Evolutionary conservation across 2,329 filamentous ascomycete genomes (phyloP).

Genomic region (Apiospora marii): DNA sequence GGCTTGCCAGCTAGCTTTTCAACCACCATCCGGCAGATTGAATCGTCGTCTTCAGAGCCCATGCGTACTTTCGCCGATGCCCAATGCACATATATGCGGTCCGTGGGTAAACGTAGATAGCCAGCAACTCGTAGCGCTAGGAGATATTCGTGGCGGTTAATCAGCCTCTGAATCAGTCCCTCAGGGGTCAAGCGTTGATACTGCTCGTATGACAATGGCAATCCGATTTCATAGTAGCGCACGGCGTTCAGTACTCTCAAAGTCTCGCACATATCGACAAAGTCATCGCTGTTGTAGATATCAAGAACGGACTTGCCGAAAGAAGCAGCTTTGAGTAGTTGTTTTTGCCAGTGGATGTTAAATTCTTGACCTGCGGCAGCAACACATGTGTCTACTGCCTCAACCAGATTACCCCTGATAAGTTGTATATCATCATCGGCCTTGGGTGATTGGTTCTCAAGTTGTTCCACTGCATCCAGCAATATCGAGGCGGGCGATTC

Average conservation of each 20-base stretch:
- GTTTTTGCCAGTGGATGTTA: slow-evolving; percentile 90
- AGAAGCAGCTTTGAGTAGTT: slow-evolving; percentile 92
- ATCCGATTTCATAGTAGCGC: slow-evolving; percentile 87
- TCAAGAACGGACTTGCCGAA: slow-evolving; percentile 98
- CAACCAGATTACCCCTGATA: slow-evolving; percentile 85
- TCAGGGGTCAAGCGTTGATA: slow-evolving; percentile 91
- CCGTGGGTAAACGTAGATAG: slow-evolving; percentile 84
- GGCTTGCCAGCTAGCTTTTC: slow-evolving; percentile 85
- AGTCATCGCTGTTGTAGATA: slow-evolving; percentile 97
- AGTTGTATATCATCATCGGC: slow-evolving; percentile 97
- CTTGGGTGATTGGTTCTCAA: slow-evolving; percentile 94
- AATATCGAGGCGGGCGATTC: slow-evolving; percentile 91
- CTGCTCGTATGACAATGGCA: slow-evolving; percentile 92
- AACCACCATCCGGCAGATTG: slow-evolving; percentile 86
- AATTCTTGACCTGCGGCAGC: slow-evolving; percentile 94
- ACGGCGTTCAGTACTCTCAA: slow-evolving; percentile 92
- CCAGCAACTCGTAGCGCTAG: slow-evolving; percentile 88
- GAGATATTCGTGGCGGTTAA: slow-evolving; percentile 90
- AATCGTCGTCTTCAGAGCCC: slow-evolving; percentile 85
- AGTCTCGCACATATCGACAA: slow-evolving; percentile 97
- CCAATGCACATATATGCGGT: slow-evolving; percentile 96
- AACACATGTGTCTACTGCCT: slow-evolving; percentile 93
- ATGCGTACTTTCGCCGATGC: slow-evolving; percentile 91
- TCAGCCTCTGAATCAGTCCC: slow-evolving; percentile 82
- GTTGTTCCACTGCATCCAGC: slow-evolving; percentile 87